Conservation (phyloP, 2,329 filamentous ascomycete species). For the Alternaria incomplexa region DNA sequence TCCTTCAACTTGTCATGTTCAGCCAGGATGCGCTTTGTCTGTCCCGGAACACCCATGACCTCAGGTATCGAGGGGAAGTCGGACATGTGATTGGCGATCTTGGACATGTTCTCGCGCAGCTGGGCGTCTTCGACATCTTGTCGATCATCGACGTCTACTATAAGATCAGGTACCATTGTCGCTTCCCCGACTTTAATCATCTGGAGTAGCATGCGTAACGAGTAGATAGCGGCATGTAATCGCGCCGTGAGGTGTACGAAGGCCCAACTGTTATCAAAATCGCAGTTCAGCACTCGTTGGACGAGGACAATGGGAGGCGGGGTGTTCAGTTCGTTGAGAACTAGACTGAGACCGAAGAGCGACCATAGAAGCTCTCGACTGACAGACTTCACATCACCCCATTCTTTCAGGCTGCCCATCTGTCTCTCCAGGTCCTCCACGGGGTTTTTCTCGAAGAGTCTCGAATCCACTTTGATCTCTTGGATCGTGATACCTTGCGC, state of each 20-base stretch:
- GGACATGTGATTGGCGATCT: slow-evolving; percentile 22
- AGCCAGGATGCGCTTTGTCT: slow-evolving; percentile 16
- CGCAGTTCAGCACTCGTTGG: slow-evolving; percentile 32
- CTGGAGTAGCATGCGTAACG: slow-evolving; percentile 41
- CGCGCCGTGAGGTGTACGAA: slow-evolving; percentile 50
- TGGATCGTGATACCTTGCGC: slow-evolving; percentile 43
- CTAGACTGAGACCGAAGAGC: slow-evolving; percentile 31
- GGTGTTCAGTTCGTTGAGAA: slow-evolving; percentile 28
- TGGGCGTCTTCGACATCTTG: background rate
- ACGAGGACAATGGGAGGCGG: slow-evolving; percentile 23
- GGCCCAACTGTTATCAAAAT: slow-evolving; percentile 46
- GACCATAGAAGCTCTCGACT: slow-evolving; percentile 28
- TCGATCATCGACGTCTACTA: fast-evolving
- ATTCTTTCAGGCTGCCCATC: slow-evolving; percentile 20
- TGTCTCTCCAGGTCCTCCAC: too few species aligned
- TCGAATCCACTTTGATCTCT: too few species aligned
- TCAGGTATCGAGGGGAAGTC: slow-evolving; percentile 33
- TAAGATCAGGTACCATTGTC: background rate
- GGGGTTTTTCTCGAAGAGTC: too few species aligned
- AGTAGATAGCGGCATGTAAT: slow-evolving; percentile 52
- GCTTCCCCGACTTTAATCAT: background rate
- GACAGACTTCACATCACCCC: slow-evolving; percentile 20
- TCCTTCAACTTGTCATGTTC: slow-evolving; percentile 22
- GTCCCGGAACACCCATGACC: slow-evolving; percentile 34
- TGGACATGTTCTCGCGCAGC: slow-evolving; percentile 1